These are phyloP conservation scores for Trichoderma brevicompactum DNA, from an alignment of 2,329 filamentous ascomycete species.

Conservation along the genomic window DNA sequence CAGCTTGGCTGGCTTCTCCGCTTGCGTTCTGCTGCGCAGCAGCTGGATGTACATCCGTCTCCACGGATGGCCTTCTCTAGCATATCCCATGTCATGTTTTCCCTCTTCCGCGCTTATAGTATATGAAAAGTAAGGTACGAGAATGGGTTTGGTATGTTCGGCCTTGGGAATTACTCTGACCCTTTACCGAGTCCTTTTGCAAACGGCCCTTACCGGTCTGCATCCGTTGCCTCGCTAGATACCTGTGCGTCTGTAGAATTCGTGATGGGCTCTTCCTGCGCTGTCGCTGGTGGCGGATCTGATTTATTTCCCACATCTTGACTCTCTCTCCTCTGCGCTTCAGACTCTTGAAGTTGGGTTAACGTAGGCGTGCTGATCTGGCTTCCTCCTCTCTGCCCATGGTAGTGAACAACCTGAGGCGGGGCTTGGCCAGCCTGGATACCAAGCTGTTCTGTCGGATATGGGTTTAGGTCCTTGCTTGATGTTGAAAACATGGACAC, in stretches of 20 bases:
- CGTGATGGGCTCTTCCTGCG: constrained; percentile 41
- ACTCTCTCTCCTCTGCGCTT: constrained; percentile 53
- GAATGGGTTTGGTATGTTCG: neutral
- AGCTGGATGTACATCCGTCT: neutral
- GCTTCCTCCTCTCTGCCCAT: constrained; percentile 69
- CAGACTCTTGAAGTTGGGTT: constrained; percentile 55
- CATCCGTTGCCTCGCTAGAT: constrained; percentile 33
- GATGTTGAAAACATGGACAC: constrained; percentile 73
- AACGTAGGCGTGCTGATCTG: constrained; percentile 68
- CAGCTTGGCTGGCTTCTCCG: constrained; percentile 23
- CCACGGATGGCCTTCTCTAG: neutral
- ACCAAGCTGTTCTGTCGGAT: constrained; percentile 67
- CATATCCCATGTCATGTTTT: neutral
- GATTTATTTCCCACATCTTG: constrained; percentile 50
- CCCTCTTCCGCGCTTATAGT: constrained; percentile 25
- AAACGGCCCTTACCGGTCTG: constrained; percentile 37
- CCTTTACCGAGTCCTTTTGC: neutral
- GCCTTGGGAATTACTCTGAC: neutral
- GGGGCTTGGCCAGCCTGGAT: constrained; percentile 65
- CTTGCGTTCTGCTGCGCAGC: neutral
- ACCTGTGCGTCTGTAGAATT: constrained; percentile 31
- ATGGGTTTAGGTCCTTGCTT: constrained; percentile 70
- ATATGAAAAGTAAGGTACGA: neutral
- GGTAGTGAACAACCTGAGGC: constrained; percentile 69
- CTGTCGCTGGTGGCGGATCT: constrained; percentile 45